Percentiles rank a stretch among this genome's conserved stretches.
Conservation (phyloP, 192 early-diverging fungal species). For the Funneliformis mosseae region DNA sequence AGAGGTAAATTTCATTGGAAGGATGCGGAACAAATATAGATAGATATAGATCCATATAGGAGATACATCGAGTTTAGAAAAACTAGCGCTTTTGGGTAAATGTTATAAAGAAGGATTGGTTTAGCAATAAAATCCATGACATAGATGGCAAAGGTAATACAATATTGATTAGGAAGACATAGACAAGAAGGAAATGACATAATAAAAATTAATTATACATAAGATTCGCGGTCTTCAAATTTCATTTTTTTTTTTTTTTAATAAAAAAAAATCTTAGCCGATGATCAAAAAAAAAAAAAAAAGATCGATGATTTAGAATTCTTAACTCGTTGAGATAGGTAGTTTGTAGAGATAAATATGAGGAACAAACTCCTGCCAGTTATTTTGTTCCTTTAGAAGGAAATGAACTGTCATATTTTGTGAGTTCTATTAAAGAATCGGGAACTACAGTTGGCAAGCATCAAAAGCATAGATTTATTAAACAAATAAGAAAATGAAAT, state of each 20-base stretch:
- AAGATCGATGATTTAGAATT: constrained; percentile 93
- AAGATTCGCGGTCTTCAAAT: background rate
- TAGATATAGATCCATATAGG: too few species aligned
- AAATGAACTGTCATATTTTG: constrained; percentile 46
- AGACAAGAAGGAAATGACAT: constrained; percentile 76
- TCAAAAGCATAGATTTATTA: constrained; percentile 61
- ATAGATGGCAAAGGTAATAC: constrained; percentile 78
- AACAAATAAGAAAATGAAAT: constrained; percentile 84
- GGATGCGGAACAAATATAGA: constrained; percentile 41
- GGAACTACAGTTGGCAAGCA: constrained; percentile 40
- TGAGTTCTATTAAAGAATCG: constrained; percentile 60
- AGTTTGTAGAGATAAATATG: constrained; percentile 97
- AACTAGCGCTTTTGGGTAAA: too few species aligned
- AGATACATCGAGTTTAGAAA: too few species aligned
- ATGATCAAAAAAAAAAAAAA: constrained; percentile 99
- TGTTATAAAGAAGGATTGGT: constrained; percentile 86
- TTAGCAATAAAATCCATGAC: constrained; percentile 48
- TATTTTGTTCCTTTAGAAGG: constrained; percentile 85
- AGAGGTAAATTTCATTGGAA: constrained; percentile 78
- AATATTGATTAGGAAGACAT: constrained; percentile 95
- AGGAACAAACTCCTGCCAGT: constrained; percentile 93
- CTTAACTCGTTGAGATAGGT: constrained; percentile 96
- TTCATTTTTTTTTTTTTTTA: background rate
- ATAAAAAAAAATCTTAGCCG: constrained; percentile 51
- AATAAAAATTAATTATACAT: too few species aligned